phyloP scores from a whole-genome alignment of 345 rosid genomes.

The Syzygium grande region DNA sequence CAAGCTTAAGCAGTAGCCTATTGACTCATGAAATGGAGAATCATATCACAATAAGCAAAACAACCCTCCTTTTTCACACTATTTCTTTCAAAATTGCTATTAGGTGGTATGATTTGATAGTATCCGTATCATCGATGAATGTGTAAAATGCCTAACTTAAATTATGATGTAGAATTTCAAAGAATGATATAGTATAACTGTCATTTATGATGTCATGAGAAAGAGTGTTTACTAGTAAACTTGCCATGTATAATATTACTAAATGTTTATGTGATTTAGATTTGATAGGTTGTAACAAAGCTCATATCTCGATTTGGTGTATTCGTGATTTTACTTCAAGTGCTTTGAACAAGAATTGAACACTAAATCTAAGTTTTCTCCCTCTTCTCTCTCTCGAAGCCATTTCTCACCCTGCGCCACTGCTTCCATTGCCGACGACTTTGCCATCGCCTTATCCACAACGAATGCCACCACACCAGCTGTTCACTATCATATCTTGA shows the following conservation, averaged over 20 bases:
- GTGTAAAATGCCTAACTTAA: background rate
- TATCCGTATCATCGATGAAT: background rate
- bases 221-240: background rate
- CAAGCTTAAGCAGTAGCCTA: background rate
- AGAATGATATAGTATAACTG: background rate
- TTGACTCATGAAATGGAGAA: background rate
- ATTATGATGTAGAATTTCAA: background rate
- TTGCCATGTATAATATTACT: background rate
- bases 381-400: background rate
- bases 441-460: background rate
- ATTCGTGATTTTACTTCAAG: background rate
- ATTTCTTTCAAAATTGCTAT: background rate
- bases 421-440: background rate
- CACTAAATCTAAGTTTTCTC: background rate
- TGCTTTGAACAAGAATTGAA: background rate
- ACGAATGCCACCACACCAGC: background rate
- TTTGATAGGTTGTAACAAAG: background rate
- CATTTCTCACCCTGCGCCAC: background rate
- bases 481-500: background rate
- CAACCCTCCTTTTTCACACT: background rate
- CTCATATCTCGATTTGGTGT: background rate
- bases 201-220: background rate
- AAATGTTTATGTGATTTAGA: background rate
- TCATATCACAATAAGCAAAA: background rate
- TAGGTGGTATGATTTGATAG: background rate